Base-by-base conservation (phyloP, 495 filamentous ascomycete genomes). In the Penicillium maclennaniae region DNA sequence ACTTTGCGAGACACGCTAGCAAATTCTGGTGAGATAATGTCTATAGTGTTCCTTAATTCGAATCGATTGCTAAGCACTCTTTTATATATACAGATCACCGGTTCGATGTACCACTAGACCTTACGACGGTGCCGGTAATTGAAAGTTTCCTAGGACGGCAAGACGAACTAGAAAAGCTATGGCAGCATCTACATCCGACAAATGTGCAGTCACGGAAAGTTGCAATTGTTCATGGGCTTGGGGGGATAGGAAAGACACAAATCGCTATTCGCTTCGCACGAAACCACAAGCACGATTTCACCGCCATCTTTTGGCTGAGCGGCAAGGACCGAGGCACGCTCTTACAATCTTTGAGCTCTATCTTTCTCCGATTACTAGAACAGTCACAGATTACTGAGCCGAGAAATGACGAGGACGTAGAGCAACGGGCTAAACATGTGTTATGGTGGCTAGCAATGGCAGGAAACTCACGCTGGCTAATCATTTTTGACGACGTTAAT, bases 401-500 rank as follows among this genome's bases (percentile, higher is more conserved):
- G 31, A 14, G 6, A 6, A 36, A 36, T 36, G 31, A 36, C 31
- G 19, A 25, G 2, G 54, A 61, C 2, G 28, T 51, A 6, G 54
- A 61, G 42, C 44, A 61, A 51, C 45, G 41, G 45, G 58, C 58
- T 8, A 54, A 44, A 16, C n/a, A 48, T 38, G 42, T 54, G 16
- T 27, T 61, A 39, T 10, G 19, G 31, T 71, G 65, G 67, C 56
- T 71, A 19, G 51, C 57, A 25, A 9, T 45, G 5, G 27, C 45
- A 9, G 57, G 51, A 4, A 74, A 74, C 51, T 47, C 51, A 9
- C 21, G 54, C 12, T 75, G n/a, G n/a, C n/a, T n/a, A n/a, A n/a
- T n/a, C n/a, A n/a, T n/a, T n/a, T n/a, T n/a, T n/a, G n/a, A n/a
- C 40, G 72, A 73, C 56, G 55, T 72, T 43, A 69, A 75, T 54